These are phyloP conservation scores for Colletotrichum incanum DNA, from an alignment of 2,329 filamentous ascomycete species.

Conservation along the genomic window DNA sequence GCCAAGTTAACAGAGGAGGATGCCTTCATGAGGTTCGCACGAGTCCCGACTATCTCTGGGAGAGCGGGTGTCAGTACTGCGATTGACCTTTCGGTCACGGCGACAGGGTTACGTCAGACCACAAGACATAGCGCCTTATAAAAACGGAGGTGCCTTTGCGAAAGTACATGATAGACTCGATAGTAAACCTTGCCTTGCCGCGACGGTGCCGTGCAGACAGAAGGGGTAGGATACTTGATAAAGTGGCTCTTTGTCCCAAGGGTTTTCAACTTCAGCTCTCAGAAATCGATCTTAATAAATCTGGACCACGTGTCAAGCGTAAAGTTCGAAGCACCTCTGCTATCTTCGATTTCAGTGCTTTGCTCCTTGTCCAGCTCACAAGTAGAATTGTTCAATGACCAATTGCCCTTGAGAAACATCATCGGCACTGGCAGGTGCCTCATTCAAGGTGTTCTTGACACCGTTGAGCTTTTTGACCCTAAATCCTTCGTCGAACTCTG, in stretches of 20 bases:
- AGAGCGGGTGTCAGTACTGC: constrained; percentile 5
- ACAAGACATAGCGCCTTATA: not conserved
- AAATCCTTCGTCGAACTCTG: not conserved
- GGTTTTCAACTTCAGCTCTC: not conserved
- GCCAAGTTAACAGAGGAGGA: constrained; percentile 16
- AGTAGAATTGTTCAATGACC: too few relatives aligned
- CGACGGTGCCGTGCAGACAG: too few relatives aligned
- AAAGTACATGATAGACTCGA: not conserved
- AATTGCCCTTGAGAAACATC: too few relatives aligned
- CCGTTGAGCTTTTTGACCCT: not conserved
- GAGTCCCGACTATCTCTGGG: not conserved
- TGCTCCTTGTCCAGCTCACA: too few relatives aligned
- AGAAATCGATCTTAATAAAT: too few relatives aligned
- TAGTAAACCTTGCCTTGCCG: too few relatives aligned
- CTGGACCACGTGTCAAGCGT: too few relatives aligned
- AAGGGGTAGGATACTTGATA: not conserved
- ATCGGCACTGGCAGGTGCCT: too few relatives aligned
- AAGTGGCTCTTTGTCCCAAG: not conserved
- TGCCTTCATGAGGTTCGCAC: constrained; percentile 14
- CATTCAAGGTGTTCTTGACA: not conserved
- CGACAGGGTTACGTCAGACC: constrained; percentile 11
- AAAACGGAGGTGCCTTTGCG: not conserved
- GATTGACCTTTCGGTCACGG: not conserved
- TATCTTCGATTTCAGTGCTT: too few relatives aligned
- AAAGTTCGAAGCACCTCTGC: too few relatives aligned